Base-by-base conservation (phyloP, 371 early-diverging fungal species). In the Mortierella sp. region DNA sequence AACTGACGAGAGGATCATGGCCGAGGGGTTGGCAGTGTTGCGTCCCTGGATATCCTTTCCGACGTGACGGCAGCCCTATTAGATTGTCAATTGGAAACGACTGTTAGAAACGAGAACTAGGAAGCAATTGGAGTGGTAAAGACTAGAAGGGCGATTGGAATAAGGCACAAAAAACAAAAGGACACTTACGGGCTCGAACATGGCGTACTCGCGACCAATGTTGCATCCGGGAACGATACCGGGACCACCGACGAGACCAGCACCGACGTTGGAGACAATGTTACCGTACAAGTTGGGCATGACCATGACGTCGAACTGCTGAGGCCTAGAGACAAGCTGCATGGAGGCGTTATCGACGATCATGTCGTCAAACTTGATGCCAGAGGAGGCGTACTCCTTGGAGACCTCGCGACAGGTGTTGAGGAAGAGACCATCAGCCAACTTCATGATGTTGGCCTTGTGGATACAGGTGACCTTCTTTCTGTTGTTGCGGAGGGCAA, bases 361-460 rank as follows among this genome's bases (percentile, higher is more conserved):
- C 99, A 99, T 98, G 90, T 98, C 98, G 79, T 97, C 94, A 88
- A 97, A 95, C 91, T 94, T 88, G 88, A 99, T 97, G 60, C 96
- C 97, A 65, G 93, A 92, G 88, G 91, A 89, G 79, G 94, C 92
- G 90, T 99, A 99, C 89, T 95, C 95, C 90, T 98, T 94, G 83
- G 97, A 95, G 63, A 99, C 95, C 38, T 97, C 96, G 70, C 97
- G 96, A 91, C 97, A 98, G 43, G 96, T 96, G 78, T 96, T 95
- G 77, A 99, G 92, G 93, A 99, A 99, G 75, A 99, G 95, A 81
- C 99, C 99, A 89, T 99, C 99, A 55, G 96, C 97, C 76, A 98
- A 93, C 92, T 99, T 99, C 99, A 99, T 99, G 90, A 99, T 99
- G 93, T 99, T 99, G 89, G 99, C 99, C 93, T 99, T 99, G 95